Conservation (phyloP, 163 green algal species). For the Coccomyxa subellipsoidea region DNA sequence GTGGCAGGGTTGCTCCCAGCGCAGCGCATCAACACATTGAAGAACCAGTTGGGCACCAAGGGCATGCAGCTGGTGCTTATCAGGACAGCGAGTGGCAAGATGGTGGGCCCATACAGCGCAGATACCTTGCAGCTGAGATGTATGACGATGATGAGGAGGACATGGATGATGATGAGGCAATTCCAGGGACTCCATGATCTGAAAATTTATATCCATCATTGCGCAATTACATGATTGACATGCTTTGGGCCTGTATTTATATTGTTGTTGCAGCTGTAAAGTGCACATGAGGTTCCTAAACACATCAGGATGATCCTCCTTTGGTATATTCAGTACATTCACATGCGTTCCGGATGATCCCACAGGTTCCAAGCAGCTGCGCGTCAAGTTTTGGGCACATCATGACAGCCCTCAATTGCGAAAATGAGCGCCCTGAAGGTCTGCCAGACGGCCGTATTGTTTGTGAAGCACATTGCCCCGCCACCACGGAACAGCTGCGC, state of each 20-base stretch:
- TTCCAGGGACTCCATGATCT: background rate
- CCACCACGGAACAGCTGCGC: background rate
- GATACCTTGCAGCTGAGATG: background rate
- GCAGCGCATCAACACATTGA: background rate
- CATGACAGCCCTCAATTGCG: background rate
- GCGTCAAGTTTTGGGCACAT: background rate
- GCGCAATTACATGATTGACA: no score
- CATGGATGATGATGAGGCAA: slow-evolving; percentile 1
- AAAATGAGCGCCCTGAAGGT: background rate
- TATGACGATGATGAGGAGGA: slow-evolving; percentile 1
- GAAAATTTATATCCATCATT: no score
- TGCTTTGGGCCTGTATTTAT: no score
- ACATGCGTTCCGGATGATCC: no score
- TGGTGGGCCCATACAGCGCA: background rate
- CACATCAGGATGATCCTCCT: no score
- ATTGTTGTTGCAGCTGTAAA: no score
- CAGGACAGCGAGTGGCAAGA: background rate
- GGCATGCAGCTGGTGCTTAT: background rate
- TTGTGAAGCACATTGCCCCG: slow-evolving; percentile 7
- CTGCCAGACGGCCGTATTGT: background rate
- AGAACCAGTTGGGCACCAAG: background rate
- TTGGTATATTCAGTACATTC: no score
- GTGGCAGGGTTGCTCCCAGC: background rate
- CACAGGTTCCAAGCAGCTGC: no score
- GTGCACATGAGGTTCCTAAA: no score